These are phyloP conservation scores for Ceratocystis papillata DNA, from an alignment of 2,329 filamentous ascomycete species.

Conservation along the genomic window DNA sequence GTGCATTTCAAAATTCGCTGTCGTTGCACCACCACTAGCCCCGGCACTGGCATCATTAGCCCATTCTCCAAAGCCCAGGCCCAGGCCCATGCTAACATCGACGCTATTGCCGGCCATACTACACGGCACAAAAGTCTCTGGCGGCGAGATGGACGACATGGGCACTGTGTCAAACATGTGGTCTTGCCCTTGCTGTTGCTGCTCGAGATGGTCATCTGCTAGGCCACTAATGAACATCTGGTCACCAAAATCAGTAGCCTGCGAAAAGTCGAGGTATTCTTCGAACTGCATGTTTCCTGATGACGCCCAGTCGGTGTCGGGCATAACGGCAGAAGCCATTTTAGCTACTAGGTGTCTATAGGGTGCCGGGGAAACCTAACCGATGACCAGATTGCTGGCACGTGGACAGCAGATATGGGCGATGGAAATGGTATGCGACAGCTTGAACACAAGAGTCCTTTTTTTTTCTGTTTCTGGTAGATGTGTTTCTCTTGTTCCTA, in stretches of 20 bases:
- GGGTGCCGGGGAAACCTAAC: too few relatives aligned
- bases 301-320: constrained; percentile 1
- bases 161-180: neutral
- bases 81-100: neutral
- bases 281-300: constrained; percentile 11
- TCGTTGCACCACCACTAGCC: neutral
- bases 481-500: too few relatives aligned
- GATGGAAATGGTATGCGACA: too few relatives aligned
- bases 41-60: neutral
- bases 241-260: constrained; percentile 12
- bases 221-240: constrained; percentile 17
- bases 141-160: constrained; percentile 2
- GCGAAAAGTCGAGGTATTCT: constrained; percentile 7
- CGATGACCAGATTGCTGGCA: too few relatives aligned
- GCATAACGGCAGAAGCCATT: neutral
- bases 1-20: neutral
- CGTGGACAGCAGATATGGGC: too few relatives aligned
- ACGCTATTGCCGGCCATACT: neutral
- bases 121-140: constrained; percentile 4
- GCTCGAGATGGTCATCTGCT: neutral
- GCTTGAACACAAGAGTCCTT: too few relatives aligned
- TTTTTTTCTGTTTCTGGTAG: too few relatives aligned
- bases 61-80: neutral
- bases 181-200: neutral
- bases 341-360: too few relatives aligned